phyloP scores from a whole-genome alignment of 2,329 filamentous ascomycete genomes.

The Plenodomus tracheiphilus region DNA sequence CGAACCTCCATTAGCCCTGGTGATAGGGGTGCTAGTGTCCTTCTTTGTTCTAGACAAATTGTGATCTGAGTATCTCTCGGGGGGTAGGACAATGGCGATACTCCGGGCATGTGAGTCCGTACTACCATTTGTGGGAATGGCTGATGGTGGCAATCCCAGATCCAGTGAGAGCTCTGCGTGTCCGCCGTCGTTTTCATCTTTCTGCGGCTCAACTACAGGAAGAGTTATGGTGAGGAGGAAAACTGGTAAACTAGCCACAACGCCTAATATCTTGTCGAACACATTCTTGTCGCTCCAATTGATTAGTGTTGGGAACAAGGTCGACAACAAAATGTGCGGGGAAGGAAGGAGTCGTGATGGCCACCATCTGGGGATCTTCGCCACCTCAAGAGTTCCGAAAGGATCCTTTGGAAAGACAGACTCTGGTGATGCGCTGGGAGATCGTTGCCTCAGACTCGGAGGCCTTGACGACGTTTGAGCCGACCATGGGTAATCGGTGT shows the following conservation, averaged over 20 bases:
- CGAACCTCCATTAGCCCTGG: conserved; percentile 5
- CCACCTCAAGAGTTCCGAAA: conserved; percentile 44
- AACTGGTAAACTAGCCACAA: conserved; percentile 86
- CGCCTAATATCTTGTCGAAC: conserved; percentile 80
- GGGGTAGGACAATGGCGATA: conserved; percentile 19
- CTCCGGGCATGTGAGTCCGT: conserved; percentile 24
- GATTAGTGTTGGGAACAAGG: conserved; percentile 84
- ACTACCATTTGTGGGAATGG: conserved; percentile 27
- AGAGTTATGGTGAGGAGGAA: conserved; percentile 87
- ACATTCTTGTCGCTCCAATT: conserved; percentile 79
- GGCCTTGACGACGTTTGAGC: conserved; percentile 50
- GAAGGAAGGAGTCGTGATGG: conserved; percentile 73
- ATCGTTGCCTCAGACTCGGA: conserved; percentile 61
- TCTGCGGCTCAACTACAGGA: conserved; percentile 79
- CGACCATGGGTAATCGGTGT: conserved; percentile 58
- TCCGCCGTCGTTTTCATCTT: conserved; percentile 42
- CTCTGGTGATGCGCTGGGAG: conserved; percentile 54
- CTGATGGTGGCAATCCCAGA: conserved; percentile 34
- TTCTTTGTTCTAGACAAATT: conserved; percentile 12
- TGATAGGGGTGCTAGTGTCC: background rate
- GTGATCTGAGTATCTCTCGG: conserved; percentile 17
- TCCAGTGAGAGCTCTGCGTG: conserved; percentile 27
- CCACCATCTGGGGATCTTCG: conserved; percentile 71
- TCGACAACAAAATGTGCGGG: conserved; percentile 70
- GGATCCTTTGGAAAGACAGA: conserved; percentile 55